Base-by-base conservation (phyloP, 2,329 filamentous ascomycete species). In the Paradendryphiella salina region DNA sequence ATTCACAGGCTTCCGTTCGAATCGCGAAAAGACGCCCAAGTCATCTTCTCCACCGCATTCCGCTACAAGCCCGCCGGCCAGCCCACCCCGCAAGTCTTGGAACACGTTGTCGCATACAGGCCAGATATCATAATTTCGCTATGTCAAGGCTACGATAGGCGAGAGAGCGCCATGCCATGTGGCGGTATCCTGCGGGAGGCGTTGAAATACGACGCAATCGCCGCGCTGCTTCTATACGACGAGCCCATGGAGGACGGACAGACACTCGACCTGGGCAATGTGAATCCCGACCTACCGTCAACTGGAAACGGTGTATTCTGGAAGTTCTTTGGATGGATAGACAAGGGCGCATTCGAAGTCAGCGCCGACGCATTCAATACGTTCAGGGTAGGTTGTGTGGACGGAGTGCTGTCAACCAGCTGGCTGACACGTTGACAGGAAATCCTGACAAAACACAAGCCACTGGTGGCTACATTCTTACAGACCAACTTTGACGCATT, bases 331-430 rank as follows among this genome's bases (percentile, higher is more conserved):
- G 85, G 88, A 55, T 99, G 93, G 90, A 96, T 99, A 65, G 92
- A 97, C 76, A 90, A 90, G 75, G 90, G 91, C 63, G 92, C 89
- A 23, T 99, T 99, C 67, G 94, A 99, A 77, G 90, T 97, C 60
- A 92, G 91, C 65, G 93, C 94, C 26, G 94, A 99, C 78, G 93
- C 94, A 1, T 99, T 99, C 73, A 96, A 92, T 51, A 97, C 93
- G 4, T 99, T 99, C 75, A 84, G 93, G 72, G 90, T 96, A 81
- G 15, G 59, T 15, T 14, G 18, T 3, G 18, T 18, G n/a, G 33
- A 13, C 13, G 20, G 17, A 18, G 11, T 5, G 9, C 18, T 15
- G 10, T 31, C 6, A 26, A n/a, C 7, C 33, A 17, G 8, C 13
- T n/a, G 15, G 29, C 60, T 71, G 42, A 69, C 54, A 32, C 10